These are phyloP conservation scores for Alternaria dauci DNA, from an alignment of 2,329 filamentous ascomycete genomes.

Conservation along the genomic window DNA sequence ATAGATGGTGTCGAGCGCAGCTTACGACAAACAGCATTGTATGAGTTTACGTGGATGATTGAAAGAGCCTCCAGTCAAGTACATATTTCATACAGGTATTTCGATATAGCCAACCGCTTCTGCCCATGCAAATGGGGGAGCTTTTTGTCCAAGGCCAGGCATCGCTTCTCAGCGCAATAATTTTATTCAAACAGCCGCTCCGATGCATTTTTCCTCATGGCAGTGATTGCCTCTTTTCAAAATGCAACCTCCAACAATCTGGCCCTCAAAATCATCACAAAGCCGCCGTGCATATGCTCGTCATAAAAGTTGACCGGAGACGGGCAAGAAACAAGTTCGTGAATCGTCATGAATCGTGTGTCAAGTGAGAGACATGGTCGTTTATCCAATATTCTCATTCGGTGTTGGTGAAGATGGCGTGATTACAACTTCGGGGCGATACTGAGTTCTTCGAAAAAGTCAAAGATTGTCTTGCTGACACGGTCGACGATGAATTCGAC, in stretches of 20 bases:
- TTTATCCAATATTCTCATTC: not conserved
- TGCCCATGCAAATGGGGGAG: not conserved
- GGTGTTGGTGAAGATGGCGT: not conserved
- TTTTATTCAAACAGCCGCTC: constrained; percentile 16
- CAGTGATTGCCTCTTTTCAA: not conserved
- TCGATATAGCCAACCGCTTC: not conserved
- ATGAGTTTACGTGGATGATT: not conserved
- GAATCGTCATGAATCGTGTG: not conserved
- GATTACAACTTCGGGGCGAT: constrained; percentile 4
- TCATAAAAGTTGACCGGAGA: constrained; percentile 1
- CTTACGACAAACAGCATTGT: not conserved
- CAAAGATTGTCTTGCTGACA: constrained; percentile 61
- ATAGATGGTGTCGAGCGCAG: not conserved
- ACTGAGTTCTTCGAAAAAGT: constrained; percentile 51
- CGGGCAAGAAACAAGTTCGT: constrained; percentile 2
- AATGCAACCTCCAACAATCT: constrained; percentile 3
- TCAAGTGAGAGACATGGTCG: not conserved
- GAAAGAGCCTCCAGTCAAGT: not conserved
- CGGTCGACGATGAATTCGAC: constrained; percentile 64
- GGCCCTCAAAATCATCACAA: not conserved
- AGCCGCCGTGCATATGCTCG: constrained; percentile 1
- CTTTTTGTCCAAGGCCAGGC: not conserved
- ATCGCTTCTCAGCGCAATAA: not conserved
- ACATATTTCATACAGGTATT: not conserved
- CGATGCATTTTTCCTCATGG: constrained; percentile 8